A percentile compares a stretch with the other conserved stretches of the same genome.
These are phyloP conservation scores for Ceratocystis diversiconidia DNA, from an alignment of 2,329 filamentous ascomycete genomes.

Conservation along the genomic window DNA sequence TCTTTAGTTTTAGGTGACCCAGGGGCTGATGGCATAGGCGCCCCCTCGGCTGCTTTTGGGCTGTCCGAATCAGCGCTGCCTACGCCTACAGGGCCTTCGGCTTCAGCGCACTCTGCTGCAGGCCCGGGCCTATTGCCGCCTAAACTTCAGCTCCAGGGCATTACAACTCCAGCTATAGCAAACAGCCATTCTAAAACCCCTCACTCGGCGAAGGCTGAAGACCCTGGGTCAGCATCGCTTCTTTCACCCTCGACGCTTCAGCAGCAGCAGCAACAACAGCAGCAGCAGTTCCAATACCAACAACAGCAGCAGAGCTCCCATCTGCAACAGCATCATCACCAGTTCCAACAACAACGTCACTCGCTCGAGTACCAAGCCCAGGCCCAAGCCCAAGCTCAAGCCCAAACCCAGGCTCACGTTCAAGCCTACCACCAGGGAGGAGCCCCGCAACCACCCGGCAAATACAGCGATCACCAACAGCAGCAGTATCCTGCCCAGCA, in stretches of 20 bases:
- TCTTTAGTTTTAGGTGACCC: background rate
- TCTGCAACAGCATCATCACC: constrained; percentile 21
- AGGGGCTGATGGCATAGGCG: background rate
- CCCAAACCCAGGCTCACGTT: constrained; percentile 3
- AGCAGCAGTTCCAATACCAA: constrained; percentile 20
- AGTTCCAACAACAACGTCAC: constrained; percentile 20
- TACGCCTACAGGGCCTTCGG: background rate
- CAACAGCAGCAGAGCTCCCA: constrained; percentile 22
- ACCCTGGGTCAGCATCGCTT: background rate
- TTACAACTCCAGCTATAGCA: background rate
- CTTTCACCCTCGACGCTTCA: background rate
- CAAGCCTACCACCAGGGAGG: constrained; percentile 9
- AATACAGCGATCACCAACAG: background rate
- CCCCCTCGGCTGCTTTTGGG: background rate
- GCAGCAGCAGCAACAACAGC: constrained; percentile 16
- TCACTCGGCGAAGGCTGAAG: background rate
- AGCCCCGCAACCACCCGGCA: constrained; percentile 10
- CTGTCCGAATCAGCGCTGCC: background rate
- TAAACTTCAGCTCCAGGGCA: constrained; percentile 1
- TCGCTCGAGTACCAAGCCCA: constrained; percentile 14
- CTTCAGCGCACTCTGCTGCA: background rate
- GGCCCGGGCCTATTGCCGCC: constrained; percentile 18
- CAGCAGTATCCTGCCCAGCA: constrained; percentile 22
- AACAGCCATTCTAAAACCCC: constrained; percentile 16
- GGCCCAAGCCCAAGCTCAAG: constrained; percentile 11